Evolutionary conservation across 805 yeast species (phyloP).

Genomic region (Monosporozyma aquatica): DNA sequence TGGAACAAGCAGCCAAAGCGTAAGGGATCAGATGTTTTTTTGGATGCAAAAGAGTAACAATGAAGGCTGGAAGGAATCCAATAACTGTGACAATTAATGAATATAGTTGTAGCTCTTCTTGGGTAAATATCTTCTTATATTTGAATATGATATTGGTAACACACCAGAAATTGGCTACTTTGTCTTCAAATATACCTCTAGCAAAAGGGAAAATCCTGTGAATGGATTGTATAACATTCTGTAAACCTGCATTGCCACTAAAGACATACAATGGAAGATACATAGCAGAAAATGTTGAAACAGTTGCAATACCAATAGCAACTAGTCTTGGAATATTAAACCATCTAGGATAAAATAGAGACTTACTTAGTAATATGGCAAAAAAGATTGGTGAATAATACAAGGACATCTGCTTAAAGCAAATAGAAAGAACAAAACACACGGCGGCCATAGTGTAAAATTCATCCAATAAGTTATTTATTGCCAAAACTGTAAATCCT

Average conservation of each 20-base stretch:
- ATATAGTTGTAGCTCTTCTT: conserved; percentile 47
- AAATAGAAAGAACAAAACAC: conserved; percentile 66
- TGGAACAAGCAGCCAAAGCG: conserved; percentile 73
- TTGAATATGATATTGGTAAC: conserved; percentile 75
- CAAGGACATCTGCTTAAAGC: conserved; percentile 92
- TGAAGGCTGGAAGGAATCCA: conserved; percentile 49
- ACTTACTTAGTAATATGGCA: conserved; percentile 58
- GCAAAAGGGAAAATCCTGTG: conserved; percentile 88
- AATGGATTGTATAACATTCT: conserved; percentile 36
- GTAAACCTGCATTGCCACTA: conserved; percentile 33
- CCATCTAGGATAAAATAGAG: conserved; percentile 30
- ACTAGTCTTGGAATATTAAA: conserved; percentile 51
- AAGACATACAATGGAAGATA: conserved; percentile 52
- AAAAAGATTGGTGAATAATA: conserved; percentile 89
- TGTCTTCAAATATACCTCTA: conserved; percentile 93
- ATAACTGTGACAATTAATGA: conserved; percentile 47
- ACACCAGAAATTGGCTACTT: conserved; percentile 97
- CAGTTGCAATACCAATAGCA: conserved; percentile 55
- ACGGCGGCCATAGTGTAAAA: conserved; percentile 60
- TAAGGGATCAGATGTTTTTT: conserved; percentile 47
- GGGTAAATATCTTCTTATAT: conserved; percentile 47
- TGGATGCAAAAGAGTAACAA: conserved; percentile 43
- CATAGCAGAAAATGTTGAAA: conserved; percentile 41
- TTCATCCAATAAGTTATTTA: conserved; percentile 56
- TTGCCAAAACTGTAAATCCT: conserved; percentile 65